A percentile compares a stretch with the other conserved stretches of the same genome.
These are phyloP conservation scores for Penicillium sp. DNA, from an alignment of 2,329 filamentous ascomycete genomes.

Conservation along the genomic window DNA sequence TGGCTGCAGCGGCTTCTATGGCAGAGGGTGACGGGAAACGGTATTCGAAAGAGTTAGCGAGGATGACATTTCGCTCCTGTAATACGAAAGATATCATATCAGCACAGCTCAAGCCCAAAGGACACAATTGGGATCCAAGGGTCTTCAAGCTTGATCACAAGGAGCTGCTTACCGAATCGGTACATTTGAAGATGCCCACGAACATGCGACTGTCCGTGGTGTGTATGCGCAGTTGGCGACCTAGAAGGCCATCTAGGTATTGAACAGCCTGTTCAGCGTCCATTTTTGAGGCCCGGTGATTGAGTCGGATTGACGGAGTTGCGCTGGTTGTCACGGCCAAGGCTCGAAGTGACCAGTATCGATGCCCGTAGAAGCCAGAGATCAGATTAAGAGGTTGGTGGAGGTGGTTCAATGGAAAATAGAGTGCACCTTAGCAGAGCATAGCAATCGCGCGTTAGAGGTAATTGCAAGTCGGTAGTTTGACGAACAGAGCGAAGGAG, in stretches of 20 bases:
- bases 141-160: slow-evolving; percentile 3
- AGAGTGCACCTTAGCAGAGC: neutral
- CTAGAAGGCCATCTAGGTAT: slow-evolving; percentile 61
- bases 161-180: slow-evolving; percentile 67
- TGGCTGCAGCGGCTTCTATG: slow-evolving; percentile 42
- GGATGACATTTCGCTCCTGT: slow-evolving; percentile 84
- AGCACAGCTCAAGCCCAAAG: neutral
- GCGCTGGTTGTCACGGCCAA: neutral
- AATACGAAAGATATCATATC: slow-evolving; percentile 3
- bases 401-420: neutral
- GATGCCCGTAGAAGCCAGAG: neutral
- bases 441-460: neutral
- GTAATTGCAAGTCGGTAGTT: neutral
- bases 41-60: slow-evolving; percentile 85
- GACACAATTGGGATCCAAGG: neutral
- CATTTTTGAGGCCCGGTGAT: slow-evolving; percentile 28
- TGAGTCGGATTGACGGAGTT: neutral
- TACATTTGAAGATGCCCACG: slow-evolving; percentile 88
- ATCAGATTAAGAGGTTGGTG: neutral
- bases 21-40: slow-evolving; percentile 64
- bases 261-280: slow-evolving; percentile 35
- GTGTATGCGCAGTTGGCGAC: slow-evolving; percentile 74
- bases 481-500: neutral
- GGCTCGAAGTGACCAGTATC: neutral
- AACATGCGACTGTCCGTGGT: slow-evolving; percentile 85